phyloP scores from a whole-genome alignment of 2,329 filamentous ascomycete genomes.

The Colletotrichum godetiae region DNA sequence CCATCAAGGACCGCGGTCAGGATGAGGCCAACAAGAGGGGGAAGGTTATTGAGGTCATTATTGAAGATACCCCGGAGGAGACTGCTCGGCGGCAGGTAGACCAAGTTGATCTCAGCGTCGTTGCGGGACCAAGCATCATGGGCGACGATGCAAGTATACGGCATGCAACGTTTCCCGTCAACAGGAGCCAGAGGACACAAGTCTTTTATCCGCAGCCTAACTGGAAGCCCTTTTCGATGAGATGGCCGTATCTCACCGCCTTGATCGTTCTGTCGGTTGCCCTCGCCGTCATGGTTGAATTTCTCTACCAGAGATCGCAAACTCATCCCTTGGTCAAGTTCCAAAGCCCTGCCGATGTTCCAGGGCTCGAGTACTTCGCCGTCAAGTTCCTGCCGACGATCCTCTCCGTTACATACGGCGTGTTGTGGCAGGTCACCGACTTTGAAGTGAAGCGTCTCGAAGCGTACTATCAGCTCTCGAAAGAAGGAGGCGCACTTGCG shows the following conservation, averaged over 20 bases:
- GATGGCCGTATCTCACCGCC: constrained; percentile 67
- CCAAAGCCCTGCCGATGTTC: constrained; percentile 59
- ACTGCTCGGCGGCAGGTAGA: constrained; percentile 37
- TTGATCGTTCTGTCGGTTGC: constrained; percentile 65
- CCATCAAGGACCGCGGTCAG: constrained; percentile 64
- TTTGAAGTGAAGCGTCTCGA: constrained; percentile 76
- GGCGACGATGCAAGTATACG: constrained; percentile 44
- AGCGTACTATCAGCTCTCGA: constrained; percentile 74
- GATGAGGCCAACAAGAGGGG: constrained; percentile 70
- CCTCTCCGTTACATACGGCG: constrained; percentile 70
- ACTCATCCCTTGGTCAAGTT: constrained; percentile 61
- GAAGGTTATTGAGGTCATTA: constrained; percentile 69
- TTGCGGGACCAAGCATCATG: constrained; percentile 55
- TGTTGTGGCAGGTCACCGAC: constrained; percentile 74
- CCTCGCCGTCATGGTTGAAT: constrained; percentile 64
- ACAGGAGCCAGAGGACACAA: constrained; percentile 53
- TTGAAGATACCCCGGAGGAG: constrained; percentile 47
- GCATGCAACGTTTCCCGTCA: constrained; percentile 50
- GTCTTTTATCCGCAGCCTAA: constrained; percentile 72
- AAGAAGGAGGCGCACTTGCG: constrained; percentile 68
- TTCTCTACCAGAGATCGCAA: constrained; percentile 63
- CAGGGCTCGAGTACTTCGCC: constrained; percentile 65
- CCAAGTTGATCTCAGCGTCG: constrained; percentile 62
- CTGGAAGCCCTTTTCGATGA: constrained; percentile 76
- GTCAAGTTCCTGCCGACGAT: constrained; percentile 74